Evolutionary conservation across 768 basidiomycete genomes (phyloP), one percentile per base, ranked within the genome.

Genomic region (Calocybe indica): DNA sequence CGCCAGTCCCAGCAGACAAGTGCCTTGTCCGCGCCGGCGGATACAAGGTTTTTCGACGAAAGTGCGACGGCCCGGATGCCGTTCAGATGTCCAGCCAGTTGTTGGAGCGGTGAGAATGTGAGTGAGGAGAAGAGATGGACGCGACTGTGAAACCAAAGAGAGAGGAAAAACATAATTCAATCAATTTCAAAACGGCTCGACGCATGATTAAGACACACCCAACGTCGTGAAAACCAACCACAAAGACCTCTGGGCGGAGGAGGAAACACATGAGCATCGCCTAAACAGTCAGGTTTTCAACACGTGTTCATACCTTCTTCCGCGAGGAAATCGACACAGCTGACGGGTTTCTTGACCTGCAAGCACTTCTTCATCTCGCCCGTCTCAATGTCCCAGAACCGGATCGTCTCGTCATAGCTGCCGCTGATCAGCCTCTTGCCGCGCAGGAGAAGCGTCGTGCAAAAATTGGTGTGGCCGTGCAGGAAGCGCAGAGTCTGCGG

Each of bases 1-100:
- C 91, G 78, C 89, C 88, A 91, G 64, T 92, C 88, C 89, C 88
- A 93, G 56, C 87, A 89, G 10, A 94, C 91, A 68, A 60, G 84
- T 62, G 65, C 92, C 73, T 78, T 79, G 48, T 79, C 76, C 5
- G 74, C 75, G n/a, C 83, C 88, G 0, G 92, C 92, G 1, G 88
- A 91, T 29, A 94, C 90, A 11, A 93, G 80, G 54, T 89, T 88
- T 58, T 82, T 83, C 2, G 85, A 83, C 2, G 88, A 89, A 29
- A 95, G 74, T 0, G 91, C 89, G 15, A 94, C 89, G 7, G 91
- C 90, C 15, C 92, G 81, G 47, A 94, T 93, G 6, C 91, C 91
- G 48, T 93, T 92, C 36, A 92, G 69, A 62, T 93, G 92, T 5
- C 88, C 88, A 0, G 85, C 83, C 30, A 92, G 73, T 65, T 90